A percentile compares a stretch with the other conserved stretches of the same genome.
phyloP scores from a whole-genome alignment of 345 rosid genomes.

The Bretschneidera sinensis region DNA sequence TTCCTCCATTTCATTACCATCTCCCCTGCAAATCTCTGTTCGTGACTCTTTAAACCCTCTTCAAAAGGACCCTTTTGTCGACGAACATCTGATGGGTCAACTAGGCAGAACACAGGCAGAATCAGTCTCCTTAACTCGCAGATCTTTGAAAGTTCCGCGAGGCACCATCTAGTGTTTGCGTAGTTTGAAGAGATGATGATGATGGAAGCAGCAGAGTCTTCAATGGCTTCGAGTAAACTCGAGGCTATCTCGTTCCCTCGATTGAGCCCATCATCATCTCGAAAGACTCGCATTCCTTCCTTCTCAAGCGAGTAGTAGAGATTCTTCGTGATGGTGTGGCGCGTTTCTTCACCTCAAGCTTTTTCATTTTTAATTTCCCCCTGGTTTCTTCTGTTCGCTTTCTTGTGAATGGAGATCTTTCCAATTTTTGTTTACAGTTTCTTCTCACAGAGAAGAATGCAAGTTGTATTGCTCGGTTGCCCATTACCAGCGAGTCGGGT shows the following conservation, averaged over 20 bases:
- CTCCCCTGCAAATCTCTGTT: constrained; percentile 17
- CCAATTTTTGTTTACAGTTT: too few relatives aligned
- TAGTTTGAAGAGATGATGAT: constrained; percentile 35
- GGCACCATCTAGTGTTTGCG: constrained; percentile 44
- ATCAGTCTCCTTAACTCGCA: constrained; percentile 30
- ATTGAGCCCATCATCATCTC: constrained; percentile 22
- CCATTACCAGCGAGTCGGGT: too few relatives aligned
- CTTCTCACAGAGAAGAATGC: too few relatives aligned
- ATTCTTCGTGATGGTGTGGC: constrained; percentile 17
- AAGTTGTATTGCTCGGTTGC: too few relatives aligned
- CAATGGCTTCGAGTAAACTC: constrained; percentile 27
- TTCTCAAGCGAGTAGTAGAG: constrained; percentile 12
- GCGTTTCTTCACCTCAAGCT: constrained; percentile 43
- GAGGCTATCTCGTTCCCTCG: constrained; percentile 33
- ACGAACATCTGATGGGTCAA: constrained; percentile 48
- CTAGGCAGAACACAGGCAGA: constrained; percentile 43
- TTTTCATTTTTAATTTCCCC: background rate
- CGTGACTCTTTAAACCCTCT: constrained; percentile 23
- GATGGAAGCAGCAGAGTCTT: constrained; percentile 46
- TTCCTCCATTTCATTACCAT: constrained; percentile 30
- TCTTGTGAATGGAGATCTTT: too few relatives aligned
- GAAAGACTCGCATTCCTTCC: constrained; percentile 20
- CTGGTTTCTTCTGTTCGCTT: too few relatives aligned
- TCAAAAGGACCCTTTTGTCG: constrained; percentile 31
- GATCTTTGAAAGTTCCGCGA: constrained; percentile 42